phyloP scores from a whole-genome alignment of 805 yeast genomes.

The Metschnikowia picachoensis region DNA sequence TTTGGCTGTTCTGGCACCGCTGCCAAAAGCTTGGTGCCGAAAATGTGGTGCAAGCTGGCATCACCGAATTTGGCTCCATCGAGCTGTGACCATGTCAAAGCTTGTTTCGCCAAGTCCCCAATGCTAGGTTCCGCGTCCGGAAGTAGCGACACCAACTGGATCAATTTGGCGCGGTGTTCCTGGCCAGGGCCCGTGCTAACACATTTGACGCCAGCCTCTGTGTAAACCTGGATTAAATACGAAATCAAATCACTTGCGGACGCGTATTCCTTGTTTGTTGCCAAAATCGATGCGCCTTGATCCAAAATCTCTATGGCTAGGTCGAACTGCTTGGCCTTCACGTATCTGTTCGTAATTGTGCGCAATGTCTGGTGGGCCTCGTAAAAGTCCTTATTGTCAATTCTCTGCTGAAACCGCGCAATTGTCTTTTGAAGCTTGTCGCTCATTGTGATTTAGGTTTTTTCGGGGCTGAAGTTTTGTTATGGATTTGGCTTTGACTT shows the following conservation, averaged over 20 bases:
- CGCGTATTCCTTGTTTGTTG: slow-evolving; percentile 69
- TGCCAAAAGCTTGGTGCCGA: slow-evolving; percentile 63
- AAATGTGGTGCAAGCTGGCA: slow-evolving; percentile 64
- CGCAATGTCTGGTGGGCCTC: slow-evolving; percentile 96
- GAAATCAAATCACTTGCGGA: slow-evolving; percentile 74
- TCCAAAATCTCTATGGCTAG: slow-evolving; percentile 73
- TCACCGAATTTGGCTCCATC: slow-evolving; percentile 58
- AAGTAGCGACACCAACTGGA: slow-evolving; percentile 45
- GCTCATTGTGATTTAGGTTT: slow-evolving; percentile 10
- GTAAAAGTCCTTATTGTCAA: slow-evolving; percentile 72
- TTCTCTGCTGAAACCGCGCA: slow-evolving; percentile 63
- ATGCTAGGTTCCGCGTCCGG: slow-evolving; percentile 46
- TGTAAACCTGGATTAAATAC: slow-evolving; percentile 70
- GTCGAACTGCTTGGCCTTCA: slow-evolving; percentile 58
- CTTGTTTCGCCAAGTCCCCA: slow-evolving; percentile 61
- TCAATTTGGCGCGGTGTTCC: slow-evolving; percentile 43
- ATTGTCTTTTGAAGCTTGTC: slow-evolving; percentile 55
- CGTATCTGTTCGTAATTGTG: slow-evolving; percentile 83
- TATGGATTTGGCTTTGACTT: background rate
- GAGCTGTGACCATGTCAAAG: slow-evolving; percentile 61
- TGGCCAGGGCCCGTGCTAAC: slow-evolving; percentile 22
- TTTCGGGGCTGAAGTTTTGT: background rate
- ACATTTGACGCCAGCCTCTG: slow-evolving; percentile 38
- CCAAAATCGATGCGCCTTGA: slow-evolving; percentile 65
- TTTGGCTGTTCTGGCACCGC: slow-evolving; percentile 20